These are phyloP conservation scores for Cyberlindnera euphorbiae DNA, from an alignment of 805 yeast genomes.

Conservation along the genomic window DNA sequence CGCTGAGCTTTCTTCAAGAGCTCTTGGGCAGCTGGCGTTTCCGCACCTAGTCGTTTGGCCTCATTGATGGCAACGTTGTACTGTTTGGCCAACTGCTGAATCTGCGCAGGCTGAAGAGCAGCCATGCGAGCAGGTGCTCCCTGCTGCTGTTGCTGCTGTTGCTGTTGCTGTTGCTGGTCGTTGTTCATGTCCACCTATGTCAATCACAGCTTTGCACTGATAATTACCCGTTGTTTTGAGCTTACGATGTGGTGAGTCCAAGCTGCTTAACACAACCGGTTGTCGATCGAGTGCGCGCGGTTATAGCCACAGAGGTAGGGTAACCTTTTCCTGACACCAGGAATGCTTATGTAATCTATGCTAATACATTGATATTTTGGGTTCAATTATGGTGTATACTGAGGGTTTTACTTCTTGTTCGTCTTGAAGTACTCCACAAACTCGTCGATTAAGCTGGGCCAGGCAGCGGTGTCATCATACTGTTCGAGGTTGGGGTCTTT, in stretches of 20 bases:
- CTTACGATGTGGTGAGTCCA: no score
- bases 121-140: slow-evolving; percentile 1
- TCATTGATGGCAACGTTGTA: slow-evolving; percentile 53
- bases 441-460: slow-evolving; percentile 90
- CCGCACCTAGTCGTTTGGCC: slow-evolving; percentile 58
- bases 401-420: no score
- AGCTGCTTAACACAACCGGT: no score
- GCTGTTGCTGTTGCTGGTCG: slow-evolving; percentile 5
- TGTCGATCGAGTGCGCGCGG: no score
- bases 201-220: no score
- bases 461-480: slow-evolving; percentile 79
- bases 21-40: slow-evolving; percentile 56
- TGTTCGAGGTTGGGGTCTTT: slow-evolving; percentile 47
- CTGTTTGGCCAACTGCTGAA: slow-evolving; percentile 53
- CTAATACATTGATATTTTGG: no score
- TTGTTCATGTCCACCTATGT: slow-evolving; percentile 9
- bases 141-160: slow-evolving; percentile 1
- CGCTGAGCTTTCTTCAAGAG: slow-evolving; percentile 59
- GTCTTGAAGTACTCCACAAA: slow-evolving; percentile 53
- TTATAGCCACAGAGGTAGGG: no score
- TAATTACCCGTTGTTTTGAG: no score
- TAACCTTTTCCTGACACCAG: no score
- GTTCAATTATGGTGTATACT: no score
- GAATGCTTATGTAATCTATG: no score
- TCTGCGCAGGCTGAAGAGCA: slow-evolving; percentile 22